Evolutionary conservation across 2,329 filamentous ascomycete species (phyloP), one percentile per base, ranked within the genome.

Genomic region (Aspergillus oerlinghausenensis): DNA sequence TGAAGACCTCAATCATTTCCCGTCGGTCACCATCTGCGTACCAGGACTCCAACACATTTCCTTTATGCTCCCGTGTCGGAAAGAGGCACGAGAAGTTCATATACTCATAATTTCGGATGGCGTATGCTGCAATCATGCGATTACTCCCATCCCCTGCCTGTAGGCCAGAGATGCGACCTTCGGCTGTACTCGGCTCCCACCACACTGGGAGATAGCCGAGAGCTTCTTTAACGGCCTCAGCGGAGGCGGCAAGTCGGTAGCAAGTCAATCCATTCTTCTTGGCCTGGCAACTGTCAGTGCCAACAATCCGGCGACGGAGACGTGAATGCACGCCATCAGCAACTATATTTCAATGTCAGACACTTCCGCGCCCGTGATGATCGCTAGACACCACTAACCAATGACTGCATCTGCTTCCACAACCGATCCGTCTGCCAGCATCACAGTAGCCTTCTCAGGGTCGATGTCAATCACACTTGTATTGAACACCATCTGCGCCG

Each of bases 61-160:
- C 32, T 19, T 26, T 26, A 3, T 28, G 3, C 14, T 50, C n/a
- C 3, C 29, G 45, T 10, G 47, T 42, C 4, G 52, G 52, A 21
- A 54, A 54, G 4, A 54, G 28, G 25, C 26, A 38, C n/a, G 52
- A 54, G 19, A 54, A 29, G 47, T 50, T 54, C 29, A 54, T 54
- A 10, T 54, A 54, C 0, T 54, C 45, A 47, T 49, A 50, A 6
- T 50, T 42, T 2, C 47, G 52, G 2, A 54, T 35, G 7, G 52
- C 28, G 28, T 54, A 54, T 25, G 29, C 23, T 3, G 47, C 47
- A 26, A 50, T 26, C n/a, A 50, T 49, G 2, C 52, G 52, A 17
- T 40, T 40, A 40, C 45, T 54, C 3, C 52, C 52, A 23, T 54
- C 52, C 3, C 45, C 45, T 6, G 52, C 29, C 28, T 49, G n/a